A percentile compares a stretch with the other conserved stretches of the same genome.
Conservation (phyloP, 169 alveolate species). For the Plasmodium gaboni region DNA sequence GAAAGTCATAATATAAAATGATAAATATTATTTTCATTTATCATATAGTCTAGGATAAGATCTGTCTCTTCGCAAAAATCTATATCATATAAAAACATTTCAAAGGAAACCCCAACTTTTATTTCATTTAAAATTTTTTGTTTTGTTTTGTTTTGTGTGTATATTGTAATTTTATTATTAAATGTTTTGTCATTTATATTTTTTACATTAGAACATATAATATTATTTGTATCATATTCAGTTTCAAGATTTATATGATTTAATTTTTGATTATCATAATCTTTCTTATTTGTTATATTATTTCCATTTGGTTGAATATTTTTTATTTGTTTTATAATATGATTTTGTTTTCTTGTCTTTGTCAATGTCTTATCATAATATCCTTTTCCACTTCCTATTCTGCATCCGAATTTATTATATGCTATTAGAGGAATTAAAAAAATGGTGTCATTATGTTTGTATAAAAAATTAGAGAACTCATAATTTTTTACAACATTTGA, state of each 20-base stretch:
- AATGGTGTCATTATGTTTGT: conserved; percentile 21
- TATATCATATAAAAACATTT: conserved; percentile 29
- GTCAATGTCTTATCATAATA: conserved; percentile 51
- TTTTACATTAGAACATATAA: too few species aligned
- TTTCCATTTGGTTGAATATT: not conserved
- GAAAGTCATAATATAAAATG: conserved; percentile 38
- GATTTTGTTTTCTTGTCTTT: not conserved
- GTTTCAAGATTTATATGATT: not conserved
- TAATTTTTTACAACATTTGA: conserved; percentile 20
- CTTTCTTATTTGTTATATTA: not conserved
- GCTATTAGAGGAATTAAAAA: conserved; percentile 59
- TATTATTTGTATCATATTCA: too few species aligned
- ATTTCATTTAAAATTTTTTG: conserved; percentile 3
- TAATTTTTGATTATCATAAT: not conserved
- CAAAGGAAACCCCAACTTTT: conserved; percentile 45
- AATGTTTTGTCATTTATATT: too few species aligned
- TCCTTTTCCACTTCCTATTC: conserved; percentile 72
- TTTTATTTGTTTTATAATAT: not conserved
- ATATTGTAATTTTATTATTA: not conserved
- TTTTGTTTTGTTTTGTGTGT: not conserved
- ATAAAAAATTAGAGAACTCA: conserved; percentile 20
- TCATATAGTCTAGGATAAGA: conserved; percentile 37
- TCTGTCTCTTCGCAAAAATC: conserved; percentile 52
- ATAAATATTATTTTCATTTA: conserved; percentile 59
- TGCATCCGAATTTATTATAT: conserved; percentile 46